Evolutionary conservation across 441 rosid species (phyloP), one percentile per base, ranked within the genome.

Genomic region (Pelargonium australe): DNA sequence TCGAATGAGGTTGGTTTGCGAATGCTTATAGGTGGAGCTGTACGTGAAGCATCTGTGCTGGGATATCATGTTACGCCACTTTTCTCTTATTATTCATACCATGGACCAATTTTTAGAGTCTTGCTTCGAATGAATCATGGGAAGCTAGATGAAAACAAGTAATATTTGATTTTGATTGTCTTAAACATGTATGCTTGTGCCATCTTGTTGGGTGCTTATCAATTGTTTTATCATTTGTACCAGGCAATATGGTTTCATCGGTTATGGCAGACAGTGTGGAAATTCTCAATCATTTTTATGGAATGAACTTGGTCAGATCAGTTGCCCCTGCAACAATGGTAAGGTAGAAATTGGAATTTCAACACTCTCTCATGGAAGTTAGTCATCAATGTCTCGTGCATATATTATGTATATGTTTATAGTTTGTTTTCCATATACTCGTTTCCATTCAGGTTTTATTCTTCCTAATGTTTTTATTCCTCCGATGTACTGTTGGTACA

Each of bases 1-100:
- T 83, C 91, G 34, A 94, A 89, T 82, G 99, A 94, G 92, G 70
- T 94, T 73, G 99, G 97, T 77, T 71, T 89, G 68, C 79, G 96
- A 76, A 85, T 89, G 89, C 89, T 91, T 77, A 88, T 89, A 70
- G 97, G 96, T 49, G 97, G 99, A 68, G 95, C 96, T 1, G 85
- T 91, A 6, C 77, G 96, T 70, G 99, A 94, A 63, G 99, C 97
- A 2, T 77, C 95, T 73, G 79, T 88, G 9, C 23, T 87, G 66
- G 95, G 98, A n/a, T 91, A 82, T 76, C 81, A 77, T 68, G 83
- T 91, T 41, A 79, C 80, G 10, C 97, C 97, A 0, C 86, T 94
- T 5, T 91, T 94, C 79, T 94, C 96, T 0, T 88, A 89, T 73
- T 89, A 91, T 67, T 89, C 98, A 1, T 89, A 79, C 72, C 96